These are phyloP conservation scores for Colletotrichum musae DNA, from an alignment of 2,329 filamentous ascomycete species.

Conservation along the genomic window DNA sequence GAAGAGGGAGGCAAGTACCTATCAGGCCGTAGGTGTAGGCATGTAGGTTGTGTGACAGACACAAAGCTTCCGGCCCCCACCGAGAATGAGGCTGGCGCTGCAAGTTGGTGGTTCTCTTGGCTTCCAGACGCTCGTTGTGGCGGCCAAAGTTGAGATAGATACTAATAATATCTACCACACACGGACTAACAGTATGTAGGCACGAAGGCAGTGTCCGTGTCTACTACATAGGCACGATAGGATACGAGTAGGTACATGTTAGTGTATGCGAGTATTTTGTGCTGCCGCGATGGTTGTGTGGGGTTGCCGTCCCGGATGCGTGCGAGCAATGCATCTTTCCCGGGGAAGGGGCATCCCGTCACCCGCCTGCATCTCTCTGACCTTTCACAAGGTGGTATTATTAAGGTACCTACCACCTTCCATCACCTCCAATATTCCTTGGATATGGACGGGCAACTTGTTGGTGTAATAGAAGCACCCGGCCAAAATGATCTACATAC, in stretches of 20 bases:
- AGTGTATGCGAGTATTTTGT: neutral
- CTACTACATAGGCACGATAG: too few relatives aligned
- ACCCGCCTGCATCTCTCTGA: neutral
- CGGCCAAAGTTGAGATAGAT: neutral
- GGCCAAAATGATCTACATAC: too few relatives aligned
- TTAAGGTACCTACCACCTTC: too few relatives aligned
- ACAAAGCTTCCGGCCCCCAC: neutral
- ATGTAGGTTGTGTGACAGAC: conserved; percentile 28
- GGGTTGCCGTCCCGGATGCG: conserved; percentile 18
- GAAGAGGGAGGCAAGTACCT: neutral
- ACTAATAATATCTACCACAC: neutral
- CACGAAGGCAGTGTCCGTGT: too few relatives aligned
- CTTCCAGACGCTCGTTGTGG: conserved; percentile 13
- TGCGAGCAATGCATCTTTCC: conserved; percentile 23
- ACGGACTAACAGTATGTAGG: neutral
- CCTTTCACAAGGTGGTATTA: neutral
- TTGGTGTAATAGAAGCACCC: neutral
- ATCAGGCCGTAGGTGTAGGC: too few relatives aligned
- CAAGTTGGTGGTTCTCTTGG: neutral
- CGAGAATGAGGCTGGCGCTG: neutral
- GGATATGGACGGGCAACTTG: neutral
- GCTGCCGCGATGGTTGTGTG: conserved; percentile 8
- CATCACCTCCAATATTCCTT: neutral
- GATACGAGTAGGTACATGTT: neutral
- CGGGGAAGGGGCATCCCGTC: conserved; percentile 8